These are phyloP conservation scores for Colletotrichum limetticola DNA, from an alignment of 2,329 filamentous ascomycete species.

Conservation along the genomic window DNA sequence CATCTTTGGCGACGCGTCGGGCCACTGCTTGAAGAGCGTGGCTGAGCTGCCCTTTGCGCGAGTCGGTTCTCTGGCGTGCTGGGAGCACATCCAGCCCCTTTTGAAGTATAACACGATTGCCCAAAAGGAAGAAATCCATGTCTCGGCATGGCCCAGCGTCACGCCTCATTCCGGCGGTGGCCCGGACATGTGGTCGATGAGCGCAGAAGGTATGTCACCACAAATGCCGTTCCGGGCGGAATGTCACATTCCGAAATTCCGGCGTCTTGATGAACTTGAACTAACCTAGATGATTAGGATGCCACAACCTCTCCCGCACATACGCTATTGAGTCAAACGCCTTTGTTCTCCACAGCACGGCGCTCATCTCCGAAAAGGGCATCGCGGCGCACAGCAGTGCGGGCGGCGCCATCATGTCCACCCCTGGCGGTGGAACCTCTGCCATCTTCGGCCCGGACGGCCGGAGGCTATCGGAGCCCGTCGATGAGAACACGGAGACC, in stretches of 20 bases:
- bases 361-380: slow-evolving; percentile 52
- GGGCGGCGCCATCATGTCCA: slow-evolving; percentile 49
- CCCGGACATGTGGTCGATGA: slow-evolving; percentile 29
- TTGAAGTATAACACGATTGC: slow-evolving; percentile 45
- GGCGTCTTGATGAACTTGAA: slow-evolving; percentile 43
- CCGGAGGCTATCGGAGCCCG: slow-evolving; percentile 51
- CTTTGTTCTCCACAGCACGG: slow-evolving; percentile 52
- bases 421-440: slow-evolving; percentile 57
- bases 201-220: slow-evolving; percentile 25
- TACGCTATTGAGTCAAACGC: slow-evolving; percentile 56
- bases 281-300: slow-evolving; percentile 41
- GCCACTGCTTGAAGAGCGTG: slow-evolving; percentile 51
- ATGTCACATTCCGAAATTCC: slow-evolving; percentile 41
- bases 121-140: slow-evolving; percentile 42
- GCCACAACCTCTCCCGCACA: slow-evolving; percentile 45
- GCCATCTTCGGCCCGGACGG: slow-evolving; percentile 65
- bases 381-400: slow-evolving; percentile 50
- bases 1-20: slow-evolving; percentile 44
- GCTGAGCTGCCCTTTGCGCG: slow-evolving; percentile 60
- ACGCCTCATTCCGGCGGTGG: slow-evolving; percentile 21
- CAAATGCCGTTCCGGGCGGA: background rate
- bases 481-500: slow-evolving; percentile 54
- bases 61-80: slow-evolving; percentile 65
- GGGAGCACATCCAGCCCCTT: slow-evolving; percentile 67
- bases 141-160: slow-evolving; percentile 42